Percentiles rank a stretch among this genome's conserved stretches.
phyloP scores from a whole-genome alignment of 2,329 filamentous ascomycete species.

The Helotiales sp. region DNA sequence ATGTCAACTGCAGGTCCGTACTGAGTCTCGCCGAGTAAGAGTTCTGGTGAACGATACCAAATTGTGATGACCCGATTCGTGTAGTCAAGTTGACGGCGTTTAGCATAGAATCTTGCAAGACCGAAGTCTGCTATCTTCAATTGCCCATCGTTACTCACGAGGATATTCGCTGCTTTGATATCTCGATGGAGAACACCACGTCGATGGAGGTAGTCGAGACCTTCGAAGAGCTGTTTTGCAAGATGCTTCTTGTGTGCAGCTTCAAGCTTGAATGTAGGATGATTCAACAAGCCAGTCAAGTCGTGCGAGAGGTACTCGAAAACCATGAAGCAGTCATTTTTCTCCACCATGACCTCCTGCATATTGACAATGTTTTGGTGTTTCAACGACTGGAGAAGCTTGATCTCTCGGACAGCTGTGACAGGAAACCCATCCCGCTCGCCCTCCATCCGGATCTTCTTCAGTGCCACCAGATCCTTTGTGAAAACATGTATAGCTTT shows the following conservation, averaged over 20 bases:
- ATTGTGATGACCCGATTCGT: slow-evolving; percentile 99
- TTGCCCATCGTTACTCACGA: slow-evolving; percentile 87
- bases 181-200: slow-evolving; percentile 95
- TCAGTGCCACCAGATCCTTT: slow-evolving; percentile 80
- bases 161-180: slow-evolving; percentile 97
- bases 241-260: slow-evolving; percentile 89
- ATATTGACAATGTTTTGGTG: slow-evolving; percentile 83
- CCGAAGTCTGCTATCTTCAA: slow-evolving; percentile 97
- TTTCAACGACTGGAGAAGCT: slow-evolving; percentile 83
- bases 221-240: slow-evolving; percentile 90
- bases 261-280: slow-evolving; percentile 87
- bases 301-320: slow-evolving; percentile 98
- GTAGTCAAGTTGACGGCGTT: slow-evolving; percentile 89
- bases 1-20: slow-evolving; percentile 92
- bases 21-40: slow-evolving; percentile 87
- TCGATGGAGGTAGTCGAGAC: slow-evolving; percentile 89
- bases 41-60: slow-evolving; percentile 92
- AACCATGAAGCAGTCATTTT: slow-evolving; percentile 99
- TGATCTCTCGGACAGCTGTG: slow-evolving; percentile 89
- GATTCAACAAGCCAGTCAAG: slow-evolving; percentile 91
- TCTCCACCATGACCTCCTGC: slow-evolving; percentile 96
- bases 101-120: slow-evolving; percentile 93
- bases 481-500: slow-evolving; percentile 95
- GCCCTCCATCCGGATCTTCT: slow-evolving; percentile 92
- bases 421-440: slow-evolving; percentile 91